A percentile compares a stretch with the other conserved stretches of the same genome.
Conservation (phyloP, 1,139 yeast species). For the Geotrichum candidum region DNA sequence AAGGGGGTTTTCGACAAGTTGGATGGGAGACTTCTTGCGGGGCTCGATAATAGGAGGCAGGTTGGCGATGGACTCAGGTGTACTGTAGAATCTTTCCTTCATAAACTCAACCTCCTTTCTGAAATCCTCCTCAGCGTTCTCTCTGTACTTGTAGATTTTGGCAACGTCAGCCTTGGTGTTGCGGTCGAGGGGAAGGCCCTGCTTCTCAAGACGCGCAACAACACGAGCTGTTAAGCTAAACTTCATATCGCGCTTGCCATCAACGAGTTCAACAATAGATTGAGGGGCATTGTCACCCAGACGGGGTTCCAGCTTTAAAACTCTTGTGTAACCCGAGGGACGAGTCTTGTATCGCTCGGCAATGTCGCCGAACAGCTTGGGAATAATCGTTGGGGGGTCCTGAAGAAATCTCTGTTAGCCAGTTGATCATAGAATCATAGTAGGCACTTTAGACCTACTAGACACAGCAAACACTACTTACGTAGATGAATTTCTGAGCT, state of each 20-base stretch:
- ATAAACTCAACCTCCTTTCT: conserved; percentile 58
- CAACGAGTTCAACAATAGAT: conserved; percentile 83
- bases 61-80: conserved; percentile 21
- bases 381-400: conserved; percentile 43
- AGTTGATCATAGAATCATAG: conserved; percentile 3
- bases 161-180: conserved; percentile 54
- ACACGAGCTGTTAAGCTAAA: conserved; percentile 72
- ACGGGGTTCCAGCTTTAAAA: conserved; percentile 78
- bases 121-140: conserved; percentile 50
- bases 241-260: conserved; percentile 67
- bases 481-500: conserved; percentile 27
- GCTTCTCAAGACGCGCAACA: conserved; percentile 72
- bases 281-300: conserved; percentile 89
- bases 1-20: conserved; percentile 14
- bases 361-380: conserved; percentile 62
- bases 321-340: conserved; percentile 79
- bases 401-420: conserved; percentile 30
- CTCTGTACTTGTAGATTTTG: conserved; percentile 45
- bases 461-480: conserved; percentile 9
- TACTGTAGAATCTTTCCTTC: conserved; percentile 50
- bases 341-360: conserved; percentile 58
- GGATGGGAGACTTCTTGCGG: conserved; percentile 12
- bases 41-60: conserved; percentile 17
- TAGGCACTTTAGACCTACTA: neutral
- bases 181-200: conserved; percentile 55